These are phyloP conservation scores for Solanum chiquidenum DNA, from an alignment of 257 asterid genomes.

Conservation along the genomic window DNA sequence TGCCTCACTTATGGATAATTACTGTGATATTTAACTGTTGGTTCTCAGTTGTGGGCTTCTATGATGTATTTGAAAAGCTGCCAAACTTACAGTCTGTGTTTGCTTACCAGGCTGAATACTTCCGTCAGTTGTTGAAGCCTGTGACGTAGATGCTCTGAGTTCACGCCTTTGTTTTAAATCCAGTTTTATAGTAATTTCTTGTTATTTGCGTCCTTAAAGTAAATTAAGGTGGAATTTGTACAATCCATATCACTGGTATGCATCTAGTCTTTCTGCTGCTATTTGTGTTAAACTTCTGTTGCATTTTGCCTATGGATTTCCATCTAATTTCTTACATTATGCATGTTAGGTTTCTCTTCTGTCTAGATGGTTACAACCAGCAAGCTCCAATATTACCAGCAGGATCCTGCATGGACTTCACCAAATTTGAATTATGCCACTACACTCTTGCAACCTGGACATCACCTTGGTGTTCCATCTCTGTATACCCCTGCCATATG, in stretches of 20 bases:
- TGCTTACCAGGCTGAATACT: constrained; percentile 66
- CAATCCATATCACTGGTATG: constrained; percentile 42
- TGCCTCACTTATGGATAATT: not conserved
- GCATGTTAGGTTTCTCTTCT: constrained; percentile 29
- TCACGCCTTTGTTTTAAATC: constrained; percentile 20
- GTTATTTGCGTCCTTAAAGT: constrained; percentile 22
- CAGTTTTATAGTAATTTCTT: constrained; percentile 23
- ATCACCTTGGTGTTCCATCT: constrained; percentile 24
- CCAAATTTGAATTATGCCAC: constrained; percentile 25
- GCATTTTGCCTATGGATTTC: constrained; percentile 1
- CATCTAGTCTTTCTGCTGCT: not conserved
- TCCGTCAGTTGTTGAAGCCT: constrained; percentile 86
- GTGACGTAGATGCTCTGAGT: constrained; percentile 53
- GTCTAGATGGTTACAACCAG: constrained; percentile 46
- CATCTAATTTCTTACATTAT: not conserved
- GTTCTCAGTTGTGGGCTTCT: not conserved
- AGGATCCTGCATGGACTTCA: constrained; percentile 34
- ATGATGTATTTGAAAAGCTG: not conserved
- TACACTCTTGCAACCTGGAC: constrained; percentile 25
- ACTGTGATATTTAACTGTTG: not conserved
- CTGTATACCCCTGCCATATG: constrained; percentile 11
- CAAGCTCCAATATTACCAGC: constrained; percentile 30
- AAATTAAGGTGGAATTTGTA: constrained; percentile 17
- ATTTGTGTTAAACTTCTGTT: constrained; percentile 9
- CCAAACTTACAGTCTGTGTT: constrained; percentile 11